Evolutionary conservation across 2,329 filamentous ascomycete species (phyloP).

Genomic region (Ophiostoma perfectum): DNA sequence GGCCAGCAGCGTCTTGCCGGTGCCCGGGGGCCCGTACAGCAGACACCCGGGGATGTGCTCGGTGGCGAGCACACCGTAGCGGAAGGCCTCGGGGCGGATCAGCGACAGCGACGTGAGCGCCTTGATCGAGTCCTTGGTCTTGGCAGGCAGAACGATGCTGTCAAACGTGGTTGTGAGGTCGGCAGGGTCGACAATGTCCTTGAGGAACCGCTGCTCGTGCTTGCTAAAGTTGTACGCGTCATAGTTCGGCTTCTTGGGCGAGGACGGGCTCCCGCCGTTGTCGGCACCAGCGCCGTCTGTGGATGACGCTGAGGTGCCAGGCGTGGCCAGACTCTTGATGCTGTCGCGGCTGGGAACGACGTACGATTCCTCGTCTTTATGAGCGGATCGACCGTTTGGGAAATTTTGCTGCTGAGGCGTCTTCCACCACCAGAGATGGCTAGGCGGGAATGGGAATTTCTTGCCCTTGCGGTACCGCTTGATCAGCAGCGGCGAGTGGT

Average conservation of each 20-base stretch:
- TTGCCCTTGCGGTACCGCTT: constrained; percentile 6
- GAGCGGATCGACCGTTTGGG: too few relatives aligned
- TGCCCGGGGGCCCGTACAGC: constrained; percentile 82
- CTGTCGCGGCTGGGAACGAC: background rate
- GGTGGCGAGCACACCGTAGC: constrained; percentile 84
- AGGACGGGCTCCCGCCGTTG: background rate
- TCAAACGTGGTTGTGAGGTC: constrained; percentile 82
- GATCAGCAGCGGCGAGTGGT: constrained; percentile 29
- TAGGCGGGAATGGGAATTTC: background rate
- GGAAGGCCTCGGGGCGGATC: constrained; percentile 86
- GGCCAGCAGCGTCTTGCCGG: constrained; percentile 64
- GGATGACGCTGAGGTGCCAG: too few relatives aligned
- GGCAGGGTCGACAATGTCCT: constrained; percentile 71
- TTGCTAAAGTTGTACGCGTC: constrained; percentile 4
- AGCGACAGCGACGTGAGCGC: constrained; percentile 84
- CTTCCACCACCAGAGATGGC: constrained; percentile 10
- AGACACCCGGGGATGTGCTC: constrained; percentile 88
- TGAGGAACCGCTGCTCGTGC: constrained; percentile 1
- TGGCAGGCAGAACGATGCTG: constrained; percentile 75
- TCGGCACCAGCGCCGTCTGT: too few relatives aligned
- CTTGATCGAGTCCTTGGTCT: constrained; percentile 82
- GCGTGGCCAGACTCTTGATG: background rate
- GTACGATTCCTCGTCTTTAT: background rate
- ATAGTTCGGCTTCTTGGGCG: background rate
- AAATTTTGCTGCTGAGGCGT: background rate